Conservation (phyloP, 108 stramenopile species). For the Bacterosira constricta region DNA sequence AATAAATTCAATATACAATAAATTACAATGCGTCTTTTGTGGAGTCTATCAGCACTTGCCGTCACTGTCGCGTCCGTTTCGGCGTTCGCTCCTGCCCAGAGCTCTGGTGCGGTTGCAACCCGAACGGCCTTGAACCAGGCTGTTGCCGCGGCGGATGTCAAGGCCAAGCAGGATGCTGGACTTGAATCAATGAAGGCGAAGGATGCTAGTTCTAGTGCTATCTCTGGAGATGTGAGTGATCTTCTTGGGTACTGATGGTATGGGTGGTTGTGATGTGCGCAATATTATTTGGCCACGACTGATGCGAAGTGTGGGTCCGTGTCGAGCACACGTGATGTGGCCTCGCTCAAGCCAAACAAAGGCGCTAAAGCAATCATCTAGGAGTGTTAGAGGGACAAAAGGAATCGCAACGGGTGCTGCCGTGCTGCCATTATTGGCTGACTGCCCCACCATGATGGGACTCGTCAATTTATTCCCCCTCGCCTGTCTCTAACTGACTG, state of each 20-base stretch:
- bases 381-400: too few relatives aligned
- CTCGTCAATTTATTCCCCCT: too few relatives aligned
- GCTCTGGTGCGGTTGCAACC: slow-evolving; percentile 5
- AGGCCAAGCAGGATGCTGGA: slow-evolving; percentile 54
- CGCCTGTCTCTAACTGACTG: neutral
- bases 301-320: too few relatives aligned
- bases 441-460: too few relatives aligned
- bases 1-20: neutral
- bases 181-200: slow-evolving; percentile 65
- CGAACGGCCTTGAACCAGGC: slow-evolving; percentile 20
- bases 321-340: too few relatives aligned
- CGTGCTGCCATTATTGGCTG: too few relatives aligned
- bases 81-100: slow-evolving; percentile 16
- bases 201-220: slow-evolving; percentile 64
- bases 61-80: slow-evolving; percentile 16
- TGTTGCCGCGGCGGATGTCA: slow-evolving; percentile 64
- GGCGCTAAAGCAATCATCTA: too few relatives aligned
- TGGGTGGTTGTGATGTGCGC: neutral
- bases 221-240: slow-evolving; percentile 72
- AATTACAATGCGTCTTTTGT: slow-evolving; percentile 34
- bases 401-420: too few relatives aligned
- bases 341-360: too few relatives aligned
- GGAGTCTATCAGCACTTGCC: slow-evolving; percentile 36
- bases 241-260: neutral
- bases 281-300: slow-evolving; percentile 7